These are phyloP conservation scores for Lonicera japonica DNA, from an alignment of 129 eudicot genomes.

Conservation along the genomic window DNA sequence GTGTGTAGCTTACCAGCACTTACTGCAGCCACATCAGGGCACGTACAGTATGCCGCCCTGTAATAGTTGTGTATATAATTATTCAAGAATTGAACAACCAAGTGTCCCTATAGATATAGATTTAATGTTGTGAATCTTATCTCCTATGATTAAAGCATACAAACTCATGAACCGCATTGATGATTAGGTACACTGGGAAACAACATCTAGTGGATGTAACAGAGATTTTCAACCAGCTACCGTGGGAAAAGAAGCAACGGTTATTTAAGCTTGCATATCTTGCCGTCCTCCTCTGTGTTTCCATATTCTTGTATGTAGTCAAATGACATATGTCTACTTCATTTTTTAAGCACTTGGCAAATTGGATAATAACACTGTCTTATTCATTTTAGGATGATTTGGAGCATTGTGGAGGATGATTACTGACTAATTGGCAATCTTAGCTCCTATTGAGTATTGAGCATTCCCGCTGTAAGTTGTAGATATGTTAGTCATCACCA, in stretches of 20 bases:
- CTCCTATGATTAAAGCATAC: too few species aligned
- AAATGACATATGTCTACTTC: neutral
- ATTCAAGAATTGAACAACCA: neutral
- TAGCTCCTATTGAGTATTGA: constrained; percentile 3
- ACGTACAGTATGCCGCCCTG: too few species aligned
- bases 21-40: too few species aligned
- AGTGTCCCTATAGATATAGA: neutral
- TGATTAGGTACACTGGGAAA: constrained; percentile 42
- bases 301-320: constrained; percentile 59
- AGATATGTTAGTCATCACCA: neutral
- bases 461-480: constrained; percentile 18
- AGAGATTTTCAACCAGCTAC: constrained; percentile 59
- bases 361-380: constrained; percentile 1
- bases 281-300: constrained; percentile 36
- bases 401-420: constrained; percentile 43
- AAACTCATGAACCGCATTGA: too few species aligned
- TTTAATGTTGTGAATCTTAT: too few species aligned
- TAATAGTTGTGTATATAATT: neutral
- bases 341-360: constrained; percentile 4
- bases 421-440: constrained; percentile 29
- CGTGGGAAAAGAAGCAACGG: constrained; percentile 58
- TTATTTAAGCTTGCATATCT: constrained; percentile 56
- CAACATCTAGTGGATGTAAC: constrained; percentile 72
- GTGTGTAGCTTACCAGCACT: too few species aligned
- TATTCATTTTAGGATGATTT: constrained; percentile 59